Percentiles rank a stretch among this genome's conserved stretches.
Evolutionary conservation across 140 eudicot species (phyloP).

Genomic region (Oenanthe javanica): DNA sequence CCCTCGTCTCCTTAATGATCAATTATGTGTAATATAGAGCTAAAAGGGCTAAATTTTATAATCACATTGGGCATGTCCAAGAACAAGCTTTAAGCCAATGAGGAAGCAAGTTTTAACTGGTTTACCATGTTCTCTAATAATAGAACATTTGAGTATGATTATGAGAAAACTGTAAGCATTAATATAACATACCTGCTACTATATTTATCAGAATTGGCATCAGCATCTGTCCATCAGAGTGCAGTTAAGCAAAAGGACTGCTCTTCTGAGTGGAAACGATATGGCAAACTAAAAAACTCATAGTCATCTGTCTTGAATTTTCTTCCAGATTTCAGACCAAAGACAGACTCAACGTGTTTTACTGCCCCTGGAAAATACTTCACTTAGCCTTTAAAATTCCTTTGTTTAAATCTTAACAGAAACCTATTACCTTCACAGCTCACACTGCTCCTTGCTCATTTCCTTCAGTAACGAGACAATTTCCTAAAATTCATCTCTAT

Average conservation of each 20-base stretch:
- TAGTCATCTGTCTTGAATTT: neutral
- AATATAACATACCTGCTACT: neutral
- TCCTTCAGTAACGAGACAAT: conserved; percentile 20
- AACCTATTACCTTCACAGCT: conserved; percentile 21
- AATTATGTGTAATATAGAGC: too few species aligned
- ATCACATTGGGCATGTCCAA: too few species aligned
- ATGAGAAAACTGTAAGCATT: neutral
- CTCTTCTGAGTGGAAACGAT: neutral
- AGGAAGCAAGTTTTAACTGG: too few species aligned
- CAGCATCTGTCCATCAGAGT: neutral
- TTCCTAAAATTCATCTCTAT: conserved; percentile 21
- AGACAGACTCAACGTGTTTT: neutral
- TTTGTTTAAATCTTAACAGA: conserved; percentile 14
- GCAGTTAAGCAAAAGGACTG: neutral
- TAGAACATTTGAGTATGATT: neutral
- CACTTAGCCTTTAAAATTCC: conserved; percentile 22
- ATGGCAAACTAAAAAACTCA: neutral
- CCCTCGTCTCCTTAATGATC: too few species aligned
- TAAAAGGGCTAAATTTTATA: too few species aligned
- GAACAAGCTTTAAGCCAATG: too few species aligned
- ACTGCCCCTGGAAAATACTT: conserved; percentile 20
- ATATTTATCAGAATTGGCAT: neutral
- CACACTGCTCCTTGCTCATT: conserved; percentile 26
- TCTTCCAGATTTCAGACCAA: conserved; percentile 2
- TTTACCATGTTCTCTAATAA: neutral